Evolutionary conservation across 257 asterid species (phyloP).

Genomic region (Misopates orontium): DNA sequence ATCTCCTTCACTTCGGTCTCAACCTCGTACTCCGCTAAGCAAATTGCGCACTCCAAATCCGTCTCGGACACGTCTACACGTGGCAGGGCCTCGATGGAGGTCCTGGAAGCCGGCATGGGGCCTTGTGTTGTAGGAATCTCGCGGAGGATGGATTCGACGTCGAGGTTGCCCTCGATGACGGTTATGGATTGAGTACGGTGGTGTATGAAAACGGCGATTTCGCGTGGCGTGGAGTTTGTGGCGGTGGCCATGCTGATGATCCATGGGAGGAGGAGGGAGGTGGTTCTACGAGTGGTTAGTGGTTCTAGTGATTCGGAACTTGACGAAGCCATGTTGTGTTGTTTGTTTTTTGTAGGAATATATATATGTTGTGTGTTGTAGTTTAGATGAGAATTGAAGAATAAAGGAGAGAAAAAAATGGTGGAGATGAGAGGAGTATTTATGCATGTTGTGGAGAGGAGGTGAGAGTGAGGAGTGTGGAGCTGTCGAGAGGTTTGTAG

Average conservation of each 20-base stretch:
- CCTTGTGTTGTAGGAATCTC: conserved; percentile 34
- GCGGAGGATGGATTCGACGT: conserved; percentile 32
- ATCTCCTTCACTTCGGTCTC: conserved; percentile 45
- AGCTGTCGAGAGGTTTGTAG: no score
- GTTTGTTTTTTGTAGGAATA: no score
- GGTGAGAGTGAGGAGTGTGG: no score
- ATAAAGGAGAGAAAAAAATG: not conserved
- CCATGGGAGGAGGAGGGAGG: conserved; percentile 51
- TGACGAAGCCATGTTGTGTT: not conserved
- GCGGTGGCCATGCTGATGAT: conserved; percentile 37
- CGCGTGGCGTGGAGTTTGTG: conserved; percentile 31
- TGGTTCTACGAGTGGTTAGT: conserved; percentile 40
- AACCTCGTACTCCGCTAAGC: conserved; percentile 43
- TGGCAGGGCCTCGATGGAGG: conserved; percentile 56
- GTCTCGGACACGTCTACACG: conserved; percentile 32
- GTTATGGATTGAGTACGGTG: conserved; percentile 39
- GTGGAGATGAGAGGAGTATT: not conserved
- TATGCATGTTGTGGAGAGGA: not conserved
- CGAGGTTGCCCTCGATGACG: conserved; percentile 42
- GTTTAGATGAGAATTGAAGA: no score
- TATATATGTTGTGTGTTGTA: no score
- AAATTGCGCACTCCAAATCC: conserved; percentile 57
- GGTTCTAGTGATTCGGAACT: conserved; percentile 36
- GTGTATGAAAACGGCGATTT: conserved; percentile 42
- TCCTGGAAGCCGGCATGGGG: conserved; percentile 53